A percentile compares a stretch with the other conserved stretches of the same genome.
These are phyloP conservation scores for Cetradonia linearis DNA, from an alignment of 495 filamentous ascomycete genomes.

Conservation along the genomic window DNA sequence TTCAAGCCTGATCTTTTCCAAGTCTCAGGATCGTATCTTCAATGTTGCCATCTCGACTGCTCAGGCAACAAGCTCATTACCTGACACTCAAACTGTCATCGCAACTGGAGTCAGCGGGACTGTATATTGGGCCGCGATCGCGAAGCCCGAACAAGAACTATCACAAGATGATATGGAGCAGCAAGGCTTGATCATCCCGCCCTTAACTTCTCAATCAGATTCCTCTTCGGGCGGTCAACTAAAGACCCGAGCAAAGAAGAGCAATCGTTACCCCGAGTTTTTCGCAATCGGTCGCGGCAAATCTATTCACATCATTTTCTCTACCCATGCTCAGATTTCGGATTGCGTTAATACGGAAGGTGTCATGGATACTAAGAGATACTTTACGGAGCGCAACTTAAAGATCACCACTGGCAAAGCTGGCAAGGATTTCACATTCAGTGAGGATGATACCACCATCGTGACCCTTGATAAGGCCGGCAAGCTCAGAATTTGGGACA, in stretches of 20 bases:
- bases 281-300: constrained; percentile 95
- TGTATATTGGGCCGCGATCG: constrained; percentile 80
- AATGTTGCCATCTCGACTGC: constrained; percentile 74
- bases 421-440: constrained; percentile 95
- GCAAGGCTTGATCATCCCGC: constrained; percentile 72
- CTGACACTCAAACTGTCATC: constrained; percentile 63
- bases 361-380: constrained; percentile 71
- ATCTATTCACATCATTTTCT: constrained; percentile 84
- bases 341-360: constrained; percentile 60
- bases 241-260: constrained; percentile 88
- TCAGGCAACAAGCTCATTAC: constrained; percentile 35
- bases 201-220: constrained; percentile 61
- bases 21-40: constrained; percentile 82
- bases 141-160: constrained; percentile 57
- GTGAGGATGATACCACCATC: constrained; percentile 86
- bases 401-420: constrained; percentile 96
- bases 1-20: constrained; percentile 78
- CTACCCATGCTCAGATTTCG: constrained; percentile 59
- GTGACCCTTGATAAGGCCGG: constrained; percentile 95
- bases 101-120: constrained; percentile 88
- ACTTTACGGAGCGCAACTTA: constrained; percentile 71
- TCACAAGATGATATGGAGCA: constrained; percentile 66
- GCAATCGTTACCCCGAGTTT: constrained; percentile 75
- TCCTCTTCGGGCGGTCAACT: constrained; percentile 79
- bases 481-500: constrained; percentile 93